These are phyloP conservation scores for Lipomyces orientalis DNA, from an alignment of 805 yeast genomes.

Conservation along the genomic window DNA sequence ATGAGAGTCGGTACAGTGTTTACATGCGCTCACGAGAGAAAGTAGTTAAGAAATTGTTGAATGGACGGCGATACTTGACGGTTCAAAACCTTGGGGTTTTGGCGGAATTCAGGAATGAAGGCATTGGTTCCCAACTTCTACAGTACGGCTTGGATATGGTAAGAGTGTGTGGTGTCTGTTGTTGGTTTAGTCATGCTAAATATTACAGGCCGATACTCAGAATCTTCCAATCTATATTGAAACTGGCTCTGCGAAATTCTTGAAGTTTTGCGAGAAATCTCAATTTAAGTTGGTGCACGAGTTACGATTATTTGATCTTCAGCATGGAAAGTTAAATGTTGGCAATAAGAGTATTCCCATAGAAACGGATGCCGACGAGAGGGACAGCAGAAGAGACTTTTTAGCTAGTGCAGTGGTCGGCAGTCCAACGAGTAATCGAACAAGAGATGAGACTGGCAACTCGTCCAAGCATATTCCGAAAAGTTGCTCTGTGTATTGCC, in stretches of 20 bases:
- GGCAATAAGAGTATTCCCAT: background rate
- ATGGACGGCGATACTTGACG: constrained; percentile 12
- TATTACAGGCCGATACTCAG: constrained; percentile 28
- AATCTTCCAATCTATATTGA: constrained; percentile 30
- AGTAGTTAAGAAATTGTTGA: constrained; percentile 10
- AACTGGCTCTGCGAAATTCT: constrained; percentile 10
- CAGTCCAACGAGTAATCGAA: background rate
- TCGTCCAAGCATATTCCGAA: background rate
- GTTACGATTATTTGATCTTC: constrained; percentile 19
- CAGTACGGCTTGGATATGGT: constrained; percentile 34
- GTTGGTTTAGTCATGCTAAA: background rate
- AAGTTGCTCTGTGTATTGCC: constrained; percentile 31
- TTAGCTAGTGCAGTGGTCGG: background rate
- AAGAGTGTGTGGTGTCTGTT: background rate
- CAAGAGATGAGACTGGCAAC: background rate
- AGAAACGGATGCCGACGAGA: background rate
- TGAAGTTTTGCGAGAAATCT: constrained; percentile 17
- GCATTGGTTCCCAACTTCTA: constrained; percentile 16
- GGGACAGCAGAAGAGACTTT: background rate
- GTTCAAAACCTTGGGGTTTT: background rate
- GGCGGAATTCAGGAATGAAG: constrained; percentile 9
- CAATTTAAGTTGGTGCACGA: constrained; percentile 31
- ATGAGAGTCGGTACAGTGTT: constrained; percentile 12
- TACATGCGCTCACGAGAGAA: constrained; percentile 12
- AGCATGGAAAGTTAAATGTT: background rate